Evolutionary conservation across 352 stramenopile species (phyloP), one percentile per base, ranked within the genome.

Genomic region (Elongisporangium undulatum): DNA sequence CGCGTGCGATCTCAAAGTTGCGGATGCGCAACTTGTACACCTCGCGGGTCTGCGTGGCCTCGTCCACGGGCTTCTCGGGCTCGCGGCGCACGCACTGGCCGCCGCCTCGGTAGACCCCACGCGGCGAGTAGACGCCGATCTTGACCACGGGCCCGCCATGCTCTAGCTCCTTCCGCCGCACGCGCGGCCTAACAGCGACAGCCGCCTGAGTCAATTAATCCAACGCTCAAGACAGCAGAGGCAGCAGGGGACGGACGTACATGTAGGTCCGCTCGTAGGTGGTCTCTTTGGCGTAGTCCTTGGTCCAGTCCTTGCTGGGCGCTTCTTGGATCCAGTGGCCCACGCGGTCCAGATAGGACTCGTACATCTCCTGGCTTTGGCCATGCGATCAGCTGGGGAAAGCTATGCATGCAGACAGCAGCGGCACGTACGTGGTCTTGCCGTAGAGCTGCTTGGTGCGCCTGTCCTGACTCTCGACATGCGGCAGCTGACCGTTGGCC

Each of bases 291-390:
- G 69, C 73, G 65, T 91, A 91, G 57, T 71, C 54, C 57, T 67
- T 71, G 55, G 64, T 66, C 82, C 82, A 91, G 4, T 85, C 53
- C 38, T 81, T 64, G 8, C 50, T 39, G 5, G 77, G 64, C 2
- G 68, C 74, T 19, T 71, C 63, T 51, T 79, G 71, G 49, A 79
- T 67, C 77, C 81, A 88, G 52, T 76, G 67, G 23, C 62, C 62
- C 23, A 89, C 82, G 45, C 82, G 82, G 24, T 84, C 60, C 9
- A 84, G 41, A 61, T 91, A 91, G 57, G 70, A 74, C 20, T 63
- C 71, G 64, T 88, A 75, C 79, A 91, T 91, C 63, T 88, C 79
- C 49, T 87, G 71, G 38, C 78, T 91, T 49, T 15, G n/a, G 58
- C 10, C 45, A 66, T 53, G 29, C 10, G 17, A 55, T 19, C 15